These are phyloP conservation scores for Phytophthora foliorum DNA, from an alignment of 352 stramenopile genomes.

Conservation along the genomic window DNA sequence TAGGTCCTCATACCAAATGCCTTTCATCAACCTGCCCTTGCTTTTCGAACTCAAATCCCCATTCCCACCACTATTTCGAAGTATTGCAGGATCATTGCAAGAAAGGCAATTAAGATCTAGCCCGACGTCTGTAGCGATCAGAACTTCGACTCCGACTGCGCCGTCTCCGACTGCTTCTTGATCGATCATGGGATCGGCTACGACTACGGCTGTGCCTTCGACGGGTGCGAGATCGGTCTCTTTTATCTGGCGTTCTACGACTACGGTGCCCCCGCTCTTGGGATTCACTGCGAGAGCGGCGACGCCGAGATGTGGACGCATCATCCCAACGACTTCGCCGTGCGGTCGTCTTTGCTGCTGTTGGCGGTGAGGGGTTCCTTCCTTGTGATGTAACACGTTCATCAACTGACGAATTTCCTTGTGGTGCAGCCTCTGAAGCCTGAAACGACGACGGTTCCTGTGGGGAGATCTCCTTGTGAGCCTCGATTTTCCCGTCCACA, in stretches of 20 bases:
- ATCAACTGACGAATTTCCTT: neutral
- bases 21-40: no score
- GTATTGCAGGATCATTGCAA: no score
- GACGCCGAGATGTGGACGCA: constrained; percentile 8
- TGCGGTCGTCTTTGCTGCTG: constrained; percentile 4
- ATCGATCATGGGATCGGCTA: constrained; percentile 32
- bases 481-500: constrained; percentile 11
- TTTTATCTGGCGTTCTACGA: constrained; percentile 3
- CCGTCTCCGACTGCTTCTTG: constrained; percentile 29
- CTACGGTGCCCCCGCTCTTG: constrained; percentile 10
- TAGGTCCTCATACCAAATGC: no score
- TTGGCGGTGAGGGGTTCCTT: neutral
- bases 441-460: constrained; percentile 11
- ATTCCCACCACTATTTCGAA: no score
- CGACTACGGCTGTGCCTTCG: constrained; percentile 34
- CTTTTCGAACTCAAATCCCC: no score
- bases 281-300: constrained; percentile 25
- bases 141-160: constrained; percentile 38
- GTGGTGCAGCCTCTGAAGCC: neutral
- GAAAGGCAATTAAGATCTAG: constrained; percentile 3
- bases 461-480: constrained; percentile 15
- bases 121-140: constrained; percentile 25
- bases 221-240: constrained; percentile 6
- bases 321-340: constrained; percentile 38
- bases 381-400: neutral